phyloP scores from a whole-genome alignment of 257 asterid genomes.

The Thymus mandschuricus region DNA sequence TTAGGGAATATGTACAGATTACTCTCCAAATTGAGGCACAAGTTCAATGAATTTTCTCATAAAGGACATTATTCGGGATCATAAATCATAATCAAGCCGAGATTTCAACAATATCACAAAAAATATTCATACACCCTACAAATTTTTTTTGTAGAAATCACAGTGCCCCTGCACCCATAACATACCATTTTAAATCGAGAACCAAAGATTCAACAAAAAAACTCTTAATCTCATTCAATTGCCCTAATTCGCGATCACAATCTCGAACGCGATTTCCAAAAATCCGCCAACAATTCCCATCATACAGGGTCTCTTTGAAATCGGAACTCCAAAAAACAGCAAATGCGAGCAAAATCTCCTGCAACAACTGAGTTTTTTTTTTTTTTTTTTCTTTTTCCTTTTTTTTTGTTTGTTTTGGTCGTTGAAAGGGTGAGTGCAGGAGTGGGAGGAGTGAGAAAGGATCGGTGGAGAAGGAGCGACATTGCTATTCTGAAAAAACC shows the following conservation, averaged over 20 bases:
- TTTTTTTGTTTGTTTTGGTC: conserved; percentile 38
- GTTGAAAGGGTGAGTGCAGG: conserved; percentile 27
- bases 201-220: conserved; percentile 16
- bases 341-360: conserved; percentile 18
- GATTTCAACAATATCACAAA: conserved; percentile 13
- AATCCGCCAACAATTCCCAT: conserved; percentile 9
- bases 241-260: conserved; percentile 26
- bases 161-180: neutral
- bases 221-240: conserved; percentile 10
- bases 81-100: neutral
- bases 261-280: conserved; percentile 8
- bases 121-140: neutral
- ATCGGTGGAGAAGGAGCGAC: conserved; percentile 37
- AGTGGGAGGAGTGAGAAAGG: conserved; percentile 14
- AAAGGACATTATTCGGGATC: neutral
- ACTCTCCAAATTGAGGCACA: neutral
- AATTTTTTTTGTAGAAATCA: neutral
- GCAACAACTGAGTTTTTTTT: neutral
- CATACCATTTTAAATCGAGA: conserved; percentile 38
- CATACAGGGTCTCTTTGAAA: neutral
- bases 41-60: neutral
- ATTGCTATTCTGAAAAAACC: conserved; percentile 30
- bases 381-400: neutral
- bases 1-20: neutral
- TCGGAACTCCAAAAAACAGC: conserved; percentile 23